Base-by-base conservation (phyloP, 2,329 filamentous ascomycete genomes). In the Pseudogymnoascus sp. region DNA sequence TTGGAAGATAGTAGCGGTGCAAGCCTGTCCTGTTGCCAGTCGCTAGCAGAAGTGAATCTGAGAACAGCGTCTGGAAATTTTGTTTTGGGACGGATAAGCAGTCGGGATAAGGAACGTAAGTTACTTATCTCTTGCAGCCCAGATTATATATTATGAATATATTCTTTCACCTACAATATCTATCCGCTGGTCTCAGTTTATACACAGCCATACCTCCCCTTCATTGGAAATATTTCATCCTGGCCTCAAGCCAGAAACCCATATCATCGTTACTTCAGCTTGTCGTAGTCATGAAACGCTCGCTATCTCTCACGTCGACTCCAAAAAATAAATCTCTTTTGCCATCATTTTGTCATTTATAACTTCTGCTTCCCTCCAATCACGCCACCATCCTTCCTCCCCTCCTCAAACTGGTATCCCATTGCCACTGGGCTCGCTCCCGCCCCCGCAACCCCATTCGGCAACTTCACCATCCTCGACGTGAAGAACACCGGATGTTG, bases 351-450 rank as follows among this genome's bases (percentile, higher is more conserved):
- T 34, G 31, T 34, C 31, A 4, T 56, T 56, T 36, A 56, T 34
- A 56, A 56, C 11, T 56, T 56, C 28, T 56, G 49, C 3, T 34
- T 56, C 5, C 49, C 49, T 5, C 49, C 49, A 7, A 36, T 16
- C 28, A 34, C 25, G 7, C 49, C 49, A 18, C 49, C 49, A 14
- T 56, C 49, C 49, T 34, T 56, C n/a, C 49, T 56, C 28, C n/a
- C 49, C 11, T 56, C 49, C 49, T 56, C 49, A 18, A 56, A 56
- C 49, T 56, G 49, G 18, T 56, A 56, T 3, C 49, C 49, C 49
- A 56, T 56, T 16, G 49, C 49, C 9, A 56, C 49, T 3, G 49
- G 49, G 18, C 49, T 56, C 11, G 49, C 49, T 3, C 49, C 49
- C 16, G 28, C 49, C 4, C 49, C 28, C 16, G 28, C 11, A 56